Evolutionary conservation across 2,329 filamentous ascomycete genomes (phyloP), one percentile per base, ranked within the genome.

Genomic region (Clonostachys rosea): DNA sequence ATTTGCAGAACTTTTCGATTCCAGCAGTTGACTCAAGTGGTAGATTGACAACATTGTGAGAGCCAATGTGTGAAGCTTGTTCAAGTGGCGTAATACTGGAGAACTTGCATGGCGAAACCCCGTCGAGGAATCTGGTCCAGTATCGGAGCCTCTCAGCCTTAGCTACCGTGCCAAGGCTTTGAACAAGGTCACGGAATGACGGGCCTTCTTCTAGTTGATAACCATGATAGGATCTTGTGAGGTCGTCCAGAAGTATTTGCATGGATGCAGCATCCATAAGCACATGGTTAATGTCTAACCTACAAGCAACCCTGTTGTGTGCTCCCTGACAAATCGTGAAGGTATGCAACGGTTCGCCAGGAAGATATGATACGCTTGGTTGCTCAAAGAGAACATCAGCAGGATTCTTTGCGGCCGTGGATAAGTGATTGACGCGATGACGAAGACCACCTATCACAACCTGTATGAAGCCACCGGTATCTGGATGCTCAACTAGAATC

Each of bases 261-360:
- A 59, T 55, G 0, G 65, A 66, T 20, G 59, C 54, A 4, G 62
- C 65, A n/a, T 68, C 65, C 3, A 59, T 59, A 11, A 67, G 45
- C 3, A 59, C 57, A 44, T 68, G 66, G 45, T 59, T 67, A 52
- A 69, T 59, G n/a, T 67, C 64, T 10, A 69, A 47, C 30, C 53
- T 54, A 46, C 58, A 57, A 39, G 10, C 54, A 44, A 54, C 39
- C 40, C 47, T 20, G 10, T 54, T 45, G 34, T 34, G 4, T 39
- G 24, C 1, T 47, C 16, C 50, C 16, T 56, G 48, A 34, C 58
- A 61, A 13, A 62, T 53, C 5, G 56, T 58, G 39, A 60, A 48
- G 49, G 33, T 58, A 56, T 0, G 56, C 54, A 18, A 59, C 47
- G 17, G 24, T 46, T 2, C 54, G 55, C 0, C 48, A 43, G 5